These are phyloP conservation scores for Elongisporangium senticosum DNA, from an alignment of 352 stramenopile species.

Conservation along the genomic window DNA sequence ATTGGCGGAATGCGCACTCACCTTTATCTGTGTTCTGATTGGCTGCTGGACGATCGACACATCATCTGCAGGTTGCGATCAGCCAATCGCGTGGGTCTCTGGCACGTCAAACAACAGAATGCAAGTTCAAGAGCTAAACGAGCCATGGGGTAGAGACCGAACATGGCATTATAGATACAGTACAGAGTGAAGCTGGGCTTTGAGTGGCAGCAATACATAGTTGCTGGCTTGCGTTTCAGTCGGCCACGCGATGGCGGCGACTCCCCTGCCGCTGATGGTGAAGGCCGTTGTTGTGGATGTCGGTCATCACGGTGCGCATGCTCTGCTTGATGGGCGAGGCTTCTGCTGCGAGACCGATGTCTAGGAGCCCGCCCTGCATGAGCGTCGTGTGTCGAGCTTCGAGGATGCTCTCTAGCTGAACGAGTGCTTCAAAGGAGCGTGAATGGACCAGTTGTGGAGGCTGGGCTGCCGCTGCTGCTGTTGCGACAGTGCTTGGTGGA, in stretches of 20 bases:
- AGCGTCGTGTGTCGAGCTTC: not conserved
- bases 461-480: not conserved
- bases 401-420: not conserved
- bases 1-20: not conserved
- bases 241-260: not conserved
- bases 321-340: not conserved
- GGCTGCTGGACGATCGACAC: not conserved
- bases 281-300: not conserved
- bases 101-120: not conserved
- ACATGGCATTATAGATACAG: not conserved
- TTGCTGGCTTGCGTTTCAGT: not conserved
- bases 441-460: not conserved
- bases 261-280: not conserved
- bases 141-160: not conserved
- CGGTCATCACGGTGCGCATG: not conserved
- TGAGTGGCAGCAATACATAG: not conserved
- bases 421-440: not conserved
- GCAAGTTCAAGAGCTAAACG: not conserved
- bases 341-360: not conserved
- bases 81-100: not conserved
- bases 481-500: not conserved
- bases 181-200: not conserved
- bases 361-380: not conserved
- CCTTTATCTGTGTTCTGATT: not conserved
- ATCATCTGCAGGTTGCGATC: not conserved